Evolutionary conservation across 768 basidiomycete species (phyloP).

Genomic region (Mycena olivaceomarginata): DNA sequence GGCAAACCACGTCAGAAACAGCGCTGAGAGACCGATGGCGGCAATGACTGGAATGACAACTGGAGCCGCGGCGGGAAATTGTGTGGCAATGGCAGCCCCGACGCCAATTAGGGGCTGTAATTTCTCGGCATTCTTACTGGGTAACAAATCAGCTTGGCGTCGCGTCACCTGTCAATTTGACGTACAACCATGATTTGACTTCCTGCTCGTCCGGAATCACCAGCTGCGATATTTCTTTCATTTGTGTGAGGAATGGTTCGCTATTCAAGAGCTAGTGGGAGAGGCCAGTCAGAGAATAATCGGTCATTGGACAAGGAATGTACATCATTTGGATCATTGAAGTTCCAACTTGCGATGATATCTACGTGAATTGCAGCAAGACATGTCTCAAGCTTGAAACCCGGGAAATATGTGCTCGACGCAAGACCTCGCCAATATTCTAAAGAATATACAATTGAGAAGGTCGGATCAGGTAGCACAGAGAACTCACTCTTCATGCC

Average conservation of each 20-base stretch:
- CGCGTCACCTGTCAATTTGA: not conserved
- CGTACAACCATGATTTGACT: constrained; percentile 4
- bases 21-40: not conserved
- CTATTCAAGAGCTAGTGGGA: not conserved
- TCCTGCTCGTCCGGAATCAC: not conserved
- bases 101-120: not conserved
- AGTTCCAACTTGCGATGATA: not conserved
- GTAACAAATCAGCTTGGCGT: not conserved
- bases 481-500: too few species aligned
- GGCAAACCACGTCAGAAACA: too few species aligned
- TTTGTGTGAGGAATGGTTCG: not conserved
- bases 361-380: not conserved
- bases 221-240: not conserved
- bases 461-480: too few species aligned
- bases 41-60: constrained; percentile 1
- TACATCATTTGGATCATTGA: constrained; percentile 5
- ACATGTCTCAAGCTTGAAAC: constrained; percentile 13
- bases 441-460: not conserved
- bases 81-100: not conserved
- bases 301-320: not conserved
- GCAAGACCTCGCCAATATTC: constrained; percentile 14
- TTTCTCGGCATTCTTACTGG: not conserved
- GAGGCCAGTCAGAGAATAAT: not conserved
- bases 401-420: not conserved
- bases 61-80: constrained; percentile 4